Percentiles rank a stretch among this genome's conserved stretches.
Conservation (phyloP, 768 basidiomycete genomes). For the Russula sp. region DNA sequence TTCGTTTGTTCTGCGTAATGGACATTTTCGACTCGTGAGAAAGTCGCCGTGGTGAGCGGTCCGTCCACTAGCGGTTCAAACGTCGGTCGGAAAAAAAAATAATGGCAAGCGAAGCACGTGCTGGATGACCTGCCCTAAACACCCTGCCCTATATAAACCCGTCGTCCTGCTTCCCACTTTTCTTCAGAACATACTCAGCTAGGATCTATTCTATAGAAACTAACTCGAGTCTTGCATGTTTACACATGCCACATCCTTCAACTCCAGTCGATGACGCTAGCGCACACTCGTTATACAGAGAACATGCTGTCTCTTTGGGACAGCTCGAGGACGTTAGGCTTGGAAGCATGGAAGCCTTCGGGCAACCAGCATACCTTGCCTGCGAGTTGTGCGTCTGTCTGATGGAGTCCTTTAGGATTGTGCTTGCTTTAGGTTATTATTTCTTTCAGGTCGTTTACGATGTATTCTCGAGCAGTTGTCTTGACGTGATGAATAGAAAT, state of each 20-base stretch:
- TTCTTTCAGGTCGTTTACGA: not conserved
- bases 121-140: conserved; percentile 15
- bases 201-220: conserved; percentile 39
- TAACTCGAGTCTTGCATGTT: conserved; percentile 43
- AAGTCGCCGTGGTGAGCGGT: too few relatives aligned
- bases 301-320: conserved; percentile 30
- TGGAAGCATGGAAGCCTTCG: conserved; percentile 26
- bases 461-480: not conserved
- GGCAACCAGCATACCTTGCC: conserved; percentile 27
- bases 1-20: not conserved
- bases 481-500: too few relatives aligned
- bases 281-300: conserved; percentile 37
- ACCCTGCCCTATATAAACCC: conserved; percentile 3
- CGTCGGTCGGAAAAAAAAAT: too few relatives aligned
- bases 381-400: conserved; percentile 39
- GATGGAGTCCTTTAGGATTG: conserved; percentile 32
- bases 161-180: conserved; percentile 7
- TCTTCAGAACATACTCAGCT: conserved; percentile 40
- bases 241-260: conserved; percentile 39
- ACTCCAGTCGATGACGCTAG: conserved; percentile 37
- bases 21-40: not conserved
- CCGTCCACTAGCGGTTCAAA: too few relatives aligned
- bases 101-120: not conserved
- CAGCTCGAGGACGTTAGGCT: conserved; percentile 38
- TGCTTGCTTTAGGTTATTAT: not conserved